A percentile compares a stretch with the other conserved stretches of the same genome.
Evolutionary conservation across 768 basidiomycete genomes (phyloP).

Genomic region (Lactarius akahatsu): DNA sequence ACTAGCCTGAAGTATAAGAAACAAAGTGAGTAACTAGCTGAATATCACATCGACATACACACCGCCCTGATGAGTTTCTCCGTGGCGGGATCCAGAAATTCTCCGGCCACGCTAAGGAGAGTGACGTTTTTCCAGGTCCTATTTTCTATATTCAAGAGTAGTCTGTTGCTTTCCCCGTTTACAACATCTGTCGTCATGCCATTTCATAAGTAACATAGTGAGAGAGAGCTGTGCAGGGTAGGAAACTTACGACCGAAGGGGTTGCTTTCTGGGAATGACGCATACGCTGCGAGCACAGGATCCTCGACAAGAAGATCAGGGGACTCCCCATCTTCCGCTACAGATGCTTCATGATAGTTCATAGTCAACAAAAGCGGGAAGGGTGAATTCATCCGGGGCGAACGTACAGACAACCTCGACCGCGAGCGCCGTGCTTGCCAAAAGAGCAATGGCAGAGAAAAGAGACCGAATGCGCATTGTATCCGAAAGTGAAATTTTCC

Average conservation of each 20-base stretch:
- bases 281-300: conserved; percentile 43
- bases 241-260: conserved; percentile 68
- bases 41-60: conserved; percentile 30
- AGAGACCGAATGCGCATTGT: conserved; percentile 28
- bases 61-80: conserved; percentile 72
- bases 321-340: conserved; percentile 24
- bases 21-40: conserved; percentile 4
- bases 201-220: background rate
- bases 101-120: conserved; percentile 61
- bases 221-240: conserved; percentile 4
- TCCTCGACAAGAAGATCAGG: conserved; percentile 49
- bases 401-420: conserved; percentile 29
- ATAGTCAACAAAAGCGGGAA: background rate
- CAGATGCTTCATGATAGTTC: background rate
- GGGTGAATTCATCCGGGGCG: background rate
- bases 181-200: conserved; percentile 58
- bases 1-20: conserved; percentile 50
- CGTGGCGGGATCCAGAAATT: conserved; percentile 64
- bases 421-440: conserved; percentile 22
- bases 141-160: conserved; percentile 69
- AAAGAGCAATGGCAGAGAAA: conserved; percentile 22
- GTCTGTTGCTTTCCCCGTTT: conserved; percentile 76
- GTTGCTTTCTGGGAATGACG: conserved; percentile 69
- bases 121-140: conserved; percentile 72
- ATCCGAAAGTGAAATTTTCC: background rate